Conservation (phyloP, 2,329 filamentous ascomycete genomes). For the Coniochaeta prunicola region DNA sequence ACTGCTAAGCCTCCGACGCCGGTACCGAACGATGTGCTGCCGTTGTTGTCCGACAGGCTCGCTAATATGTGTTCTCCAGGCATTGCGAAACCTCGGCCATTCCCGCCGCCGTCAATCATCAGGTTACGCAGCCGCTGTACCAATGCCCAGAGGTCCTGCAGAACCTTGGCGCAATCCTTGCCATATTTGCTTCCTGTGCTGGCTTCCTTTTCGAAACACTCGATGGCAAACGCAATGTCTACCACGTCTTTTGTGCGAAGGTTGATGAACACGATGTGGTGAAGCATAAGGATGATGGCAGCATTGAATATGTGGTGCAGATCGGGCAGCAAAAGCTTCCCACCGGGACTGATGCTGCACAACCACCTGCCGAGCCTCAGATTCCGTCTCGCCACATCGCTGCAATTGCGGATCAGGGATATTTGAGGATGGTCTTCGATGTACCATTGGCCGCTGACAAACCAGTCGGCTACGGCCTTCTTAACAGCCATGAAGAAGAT, state of each 20-base stretch:
- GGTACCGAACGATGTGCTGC: not conserved
- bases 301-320: conserved; percentile 45
- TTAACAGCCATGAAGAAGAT: conserved; percentile 40
- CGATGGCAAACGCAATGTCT: conserved; percentile 32
- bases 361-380: conserved; percentile 35
- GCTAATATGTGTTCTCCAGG: not conserved
- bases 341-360: conserved; percentile 24
- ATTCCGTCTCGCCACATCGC: conserved; percentile 36
- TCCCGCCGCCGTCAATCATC: conserved; percentile 3
- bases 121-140: conserved; percentile 22
- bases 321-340: conserved; percentile 34
- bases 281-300: conserved; percentile 38
- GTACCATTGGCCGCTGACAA: conserved; percentile 20
- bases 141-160: conserved; percentile 28
- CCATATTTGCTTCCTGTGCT: conserved; percentile 29
- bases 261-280: conserved; percentile 31
- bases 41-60: not conserved
- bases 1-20: not conserved
- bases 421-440: conserved; percentile 19
- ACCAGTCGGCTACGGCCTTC: conserved; percentile 34
- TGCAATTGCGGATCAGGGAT: conserved; percentile 29
- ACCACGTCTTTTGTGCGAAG: conserved; percentile 17
- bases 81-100: not conserved
- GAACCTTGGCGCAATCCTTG: conserved; percentile 27
- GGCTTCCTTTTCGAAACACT: conserved; percentile 32